Conservation (phyloP, 1,284 basidiomycete genomes). For the Fomitiporia mediterranea region DNA sequence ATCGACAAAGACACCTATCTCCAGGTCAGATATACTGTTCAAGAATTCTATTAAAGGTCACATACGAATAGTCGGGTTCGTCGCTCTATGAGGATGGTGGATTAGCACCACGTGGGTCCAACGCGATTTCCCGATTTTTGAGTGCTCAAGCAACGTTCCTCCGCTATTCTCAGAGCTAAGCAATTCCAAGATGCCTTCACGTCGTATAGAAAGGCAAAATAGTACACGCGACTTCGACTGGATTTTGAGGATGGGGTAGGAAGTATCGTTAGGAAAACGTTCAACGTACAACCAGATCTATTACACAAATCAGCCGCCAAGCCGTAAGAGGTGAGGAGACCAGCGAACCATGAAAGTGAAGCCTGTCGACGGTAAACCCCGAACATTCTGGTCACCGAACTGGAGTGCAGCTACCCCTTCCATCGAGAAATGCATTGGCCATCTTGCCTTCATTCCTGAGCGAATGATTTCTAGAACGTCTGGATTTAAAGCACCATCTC, state of each 20-base stretch:
- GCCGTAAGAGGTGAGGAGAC: background rate
- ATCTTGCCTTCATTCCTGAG: slow-evolving; percentile 61
- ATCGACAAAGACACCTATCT: slow-evolving; percentile 64
- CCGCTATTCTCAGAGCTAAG: slow-evolving; percentile 40
- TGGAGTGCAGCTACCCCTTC: slow-evolving; percentile 48
- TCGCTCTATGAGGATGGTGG: slow-evolving; percentile 51
- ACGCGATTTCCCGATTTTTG: slow-evolving; percentile 44
- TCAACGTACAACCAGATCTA: slow-evolving; percentile 73
- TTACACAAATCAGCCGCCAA: slow-evolving; percentile 12
- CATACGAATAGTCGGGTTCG: slow-evolving; percentile 60
- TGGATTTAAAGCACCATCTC: slow-evolving; percentile 37
- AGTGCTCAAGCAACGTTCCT: slow-evolving; percentile 39
- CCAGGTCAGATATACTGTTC: background rate
- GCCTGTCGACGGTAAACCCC: slow-evolving; percentile 51
- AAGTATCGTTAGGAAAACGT: slow-evolving; percentile 39
- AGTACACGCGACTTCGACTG: slow-evolving; percentile 30
- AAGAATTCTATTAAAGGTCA: slow-evolving; percentile 14
- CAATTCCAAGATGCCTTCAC: slow-evolving; percentile 54
- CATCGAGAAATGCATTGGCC: slow-evolving; percentile 71
- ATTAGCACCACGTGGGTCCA: slow-evolving; percentile 70
- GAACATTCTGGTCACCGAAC: slow-evolving; percentile 38
- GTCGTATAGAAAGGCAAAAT: slow-evolving; percentile 44
- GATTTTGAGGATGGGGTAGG: slow-evolving; percentile 45
- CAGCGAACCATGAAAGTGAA: slow-evolving; percentile 64
- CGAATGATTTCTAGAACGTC: slow-evolving; percentile 67